Conservation (phyloP, 176 grass and related monocot genomes). For the Bolboschoenus planiculmis region DNA sequence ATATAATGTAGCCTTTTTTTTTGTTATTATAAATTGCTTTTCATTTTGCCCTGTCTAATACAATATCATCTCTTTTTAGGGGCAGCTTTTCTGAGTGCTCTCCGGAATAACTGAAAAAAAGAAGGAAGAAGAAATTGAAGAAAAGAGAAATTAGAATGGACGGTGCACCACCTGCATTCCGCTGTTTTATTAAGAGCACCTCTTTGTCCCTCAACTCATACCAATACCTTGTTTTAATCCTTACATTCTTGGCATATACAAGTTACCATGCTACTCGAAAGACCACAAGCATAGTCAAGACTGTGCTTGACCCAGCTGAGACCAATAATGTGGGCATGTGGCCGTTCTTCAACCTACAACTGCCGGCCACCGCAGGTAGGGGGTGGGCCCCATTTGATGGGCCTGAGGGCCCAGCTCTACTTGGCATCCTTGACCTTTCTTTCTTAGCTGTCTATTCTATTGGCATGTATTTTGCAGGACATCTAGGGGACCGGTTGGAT, state of each 20-base stretch:
- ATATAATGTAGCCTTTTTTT: neutral
- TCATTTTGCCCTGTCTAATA: neutral
- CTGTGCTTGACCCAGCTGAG: constrained; percentile 48
- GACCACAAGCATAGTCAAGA: constrained; percentile 71
- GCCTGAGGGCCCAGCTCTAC: constrained; percentile 41
- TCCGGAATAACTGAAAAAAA: neutral
- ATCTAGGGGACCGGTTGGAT: constrained; percentile 71
- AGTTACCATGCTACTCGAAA: constrained; percentile 75
- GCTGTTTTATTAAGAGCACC: neutral
- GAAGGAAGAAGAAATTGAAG: neutral
- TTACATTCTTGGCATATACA: constrained; percentile 71
- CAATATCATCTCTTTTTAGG: neutral
- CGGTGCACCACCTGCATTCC: constrained; percentile 17
- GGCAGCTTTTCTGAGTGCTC: neutral
- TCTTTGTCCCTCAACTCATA: constrained; percentile 24
- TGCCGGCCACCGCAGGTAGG: constrained; percentile 1
- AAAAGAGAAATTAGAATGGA: neutral
- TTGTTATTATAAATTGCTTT: neutral
- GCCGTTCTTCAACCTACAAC: constrained; percentile 24
- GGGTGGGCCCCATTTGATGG: constrained; percentile 67
- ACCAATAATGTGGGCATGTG: constrained; percentile 38
- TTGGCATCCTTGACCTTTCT: constrained; percentile 62
- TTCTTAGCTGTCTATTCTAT: constrained; percentile 71
- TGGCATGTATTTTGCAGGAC: constrained; percentile 80
- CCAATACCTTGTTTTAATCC: constrained; percentile 52